Evolutionary conservation across 192 early-diverging fungal species (phyloP), one percentile per base, ranked within the genome.

Genomic region (Phycomyces nitens): DNA sequence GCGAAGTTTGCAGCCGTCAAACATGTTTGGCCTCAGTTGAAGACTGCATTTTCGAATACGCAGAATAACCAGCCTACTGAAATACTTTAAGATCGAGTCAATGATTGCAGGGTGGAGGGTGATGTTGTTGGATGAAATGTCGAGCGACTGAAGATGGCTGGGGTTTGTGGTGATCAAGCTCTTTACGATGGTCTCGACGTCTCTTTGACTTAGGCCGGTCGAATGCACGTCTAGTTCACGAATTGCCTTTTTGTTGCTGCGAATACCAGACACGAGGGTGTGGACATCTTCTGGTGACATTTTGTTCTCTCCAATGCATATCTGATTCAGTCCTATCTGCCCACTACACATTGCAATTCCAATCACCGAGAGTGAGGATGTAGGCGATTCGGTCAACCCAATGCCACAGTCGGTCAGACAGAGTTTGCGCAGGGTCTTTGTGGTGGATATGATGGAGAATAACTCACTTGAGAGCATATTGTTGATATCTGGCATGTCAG

Each of bases 401-500:
- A 69, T 68, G 7, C 10, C 58, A 18, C 66, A 65, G n/a, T 64
- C 40, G 1, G 49, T 43, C 24, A 73, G 23, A 34, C 69, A 58
- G 5, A 73, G 34, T 27, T 44, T 18, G 10, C 26, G 61, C 14
- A 29, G 63, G 34, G 23, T 68, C 52, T 54, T 64, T 73, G 56
- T 62, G 65, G 22, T 38, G 23, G 51, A 5, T 22, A 68, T 50
- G 11, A 72, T 22, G 0, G 49, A 34, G 24, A 64, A 64, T 0
- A 71, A 39, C 42, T 71, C 70, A 47, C 49, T 65, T 14, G 56
- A 42, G 1, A 71, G 56, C 3, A 65, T 53, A 43, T 71, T 65
- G n/a, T 21, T 38, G 3, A 53, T 29, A 26, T 53, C 26, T 20
- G 47, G 9, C n/a, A 49, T 47, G 9, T 54, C 27, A 11, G 42